Conservation (phyloP, 495 filamentous ascomycete species). For the Hypomontagnella submonticulosa region DNA sequence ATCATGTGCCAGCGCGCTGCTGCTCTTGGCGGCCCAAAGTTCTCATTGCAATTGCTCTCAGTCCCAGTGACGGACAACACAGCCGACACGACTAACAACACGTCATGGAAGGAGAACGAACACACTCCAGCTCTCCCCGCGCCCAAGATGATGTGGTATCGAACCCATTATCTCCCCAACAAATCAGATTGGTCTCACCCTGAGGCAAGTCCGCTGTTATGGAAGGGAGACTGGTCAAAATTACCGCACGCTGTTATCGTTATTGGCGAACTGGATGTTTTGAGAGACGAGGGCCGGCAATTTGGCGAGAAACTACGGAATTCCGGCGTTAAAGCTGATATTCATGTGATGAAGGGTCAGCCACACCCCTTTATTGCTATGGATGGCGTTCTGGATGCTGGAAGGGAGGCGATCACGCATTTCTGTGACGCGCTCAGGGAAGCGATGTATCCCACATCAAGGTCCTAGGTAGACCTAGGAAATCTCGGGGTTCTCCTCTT, state of each 20-base stretch:
- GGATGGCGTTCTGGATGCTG: slow-evolving; percentile 66
- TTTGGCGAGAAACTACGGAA: slow-evolving; percentile 62
- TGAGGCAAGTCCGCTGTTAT: slow-evolving; percentile 66
- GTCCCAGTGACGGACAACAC: slow-evolving; percentile 70
- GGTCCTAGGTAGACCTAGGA: not conserved
- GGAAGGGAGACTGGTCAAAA: slow-evolving; percentile 58
- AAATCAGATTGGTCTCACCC: slow-evolving; percentile 57
- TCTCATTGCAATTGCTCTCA: slow-evolving; percentile 63
- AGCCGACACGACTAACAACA: slow-evolving; percentile 56
- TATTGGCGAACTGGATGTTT: slow-evolving; percentile 67
- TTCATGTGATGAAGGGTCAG: slow-evolving; percentile 69
- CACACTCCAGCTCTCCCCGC: slow-evolving; percentile 62
- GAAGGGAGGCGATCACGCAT: slow-evolving; percentile 63
- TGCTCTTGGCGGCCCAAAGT: slow-evolving; percentile 51
- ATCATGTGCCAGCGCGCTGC: slow-evolving; percentile 66
- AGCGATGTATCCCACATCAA: slow-evolving; percentile 26
- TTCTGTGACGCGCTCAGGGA: slow-evolving; percentile 62
- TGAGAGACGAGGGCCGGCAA: slow-evolving; percentile 63
- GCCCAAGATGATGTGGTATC: slow-evolving; percentile 69
- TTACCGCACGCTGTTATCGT: slow-evolving; percentile 64
- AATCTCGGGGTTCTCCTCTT: not conserved
- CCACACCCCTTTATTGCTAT: slow-evolving; percentile 72
- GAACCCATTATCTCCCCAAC: slow-evolving; percentile 66
- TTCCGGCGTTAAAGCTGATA: slow-evolving; percentile 60
- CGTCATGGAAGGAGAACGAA: slow-evolving; percentile 62